Base-by-base conservation (phyloP, 106 monocot species). In the Acorus calamus region DNA sequence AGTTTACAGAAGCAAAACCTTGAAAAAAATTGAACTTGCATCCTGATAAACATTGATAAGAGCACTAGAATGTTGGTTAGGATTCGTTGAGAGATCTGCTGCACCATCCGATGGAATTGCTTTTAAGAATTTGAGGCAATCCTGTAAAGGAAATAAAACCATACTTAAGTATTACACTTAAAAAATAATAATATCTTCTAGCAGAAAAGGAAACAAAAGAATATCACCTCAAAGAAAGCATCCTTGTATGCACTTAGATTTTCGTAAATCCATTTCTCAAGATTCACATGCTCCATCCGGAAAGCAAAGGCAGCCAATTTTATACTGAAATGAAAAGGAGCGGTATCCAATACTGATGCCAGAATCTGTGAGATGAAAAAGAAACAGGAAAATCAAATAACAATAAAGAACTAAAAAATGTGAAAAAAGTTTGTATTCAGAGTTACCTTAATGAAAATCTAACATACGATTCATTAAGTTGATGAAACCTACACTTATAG, bases 181-280 rank as follows among this genome's bases (percentile, higher is more conserved):
- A 28, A 28, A 28, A 28, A 28, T 28, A 28, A 28, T 28, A 28
- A 28, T 28, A 28, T 28, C 28, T 28, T 28, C 28, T 28, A 28
- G 28, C 28, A 28, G 5, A 49, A 7, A 57, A 56, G 10, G 5
- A 56, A 67, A 46, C 14, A 69, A 8, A 63, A 50, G 0, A 42
- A 46, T n/a, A 65, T 60, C 84, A 96, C 96, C 88, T 98, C 76
- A 74, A 65, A 76, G 66, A 98, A 98, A 28, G 58, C 48, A 74
- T 88, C 88, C 74, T 86, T 83, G 54, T 85, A 67, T 55, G 57
- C 42, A 44, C 52, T 71, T 46, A 92, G 59, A 65, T 83, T 88
- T 59, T 98, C 98, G 60, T 49, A 75, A 69, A 98, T 67, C 98
- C 98, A 92, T 44, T 85, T 78, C 62, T 88, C 91, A 63, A 98